phyloP scores from a whole-genome alignment of 495 filamentous ascomycete genomes.

The Parathielavia appendiculata region DNA sequence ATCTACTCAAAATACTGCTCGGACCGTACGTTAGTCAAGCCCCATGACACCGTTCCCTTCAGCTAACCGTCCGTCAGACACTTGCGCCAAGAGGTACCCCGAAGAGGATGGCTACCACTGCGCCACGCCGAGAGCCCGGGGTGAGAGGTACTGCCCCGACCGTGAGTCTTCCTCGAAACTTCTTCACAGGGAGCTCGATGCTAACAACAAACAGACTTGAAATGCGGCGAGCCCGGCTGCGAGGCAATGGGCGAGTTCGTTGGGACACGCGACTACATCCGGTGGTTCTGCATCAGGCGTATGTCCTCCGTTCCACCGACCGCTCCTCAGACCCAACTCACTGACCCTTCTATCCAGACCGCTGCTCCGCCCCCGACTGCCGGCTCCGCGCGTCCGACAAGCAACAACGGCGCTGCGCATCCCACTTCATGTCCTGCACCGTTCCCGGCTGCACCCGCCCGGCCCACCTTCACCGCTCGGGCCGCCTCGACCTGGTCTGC shows the following conservation, averaged over 20 bases:
- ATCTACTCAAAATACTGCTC: conserved; percentile 17
- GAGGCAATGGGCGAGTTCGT: not conserved
- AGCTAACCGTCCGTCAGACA: not conserved
- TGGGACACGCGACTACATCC: not conserved
- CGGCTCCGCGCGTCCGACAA: conserved; percentile 1
- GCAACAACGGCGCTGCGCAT: conserved; percentile 11
- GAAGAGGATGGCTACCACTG: conserved; percentile 11
- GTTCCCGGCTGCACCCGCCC: conserved; percentile 12
- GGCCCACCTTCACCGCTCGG: conserved; percentile 14
- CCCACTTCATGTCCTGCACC: conserved; percentile 11
- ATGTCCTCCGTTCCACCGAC: not conserved
- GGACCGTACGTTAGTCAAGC: not conserved
- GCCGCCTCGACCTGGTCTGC: conserved; percentile 14
- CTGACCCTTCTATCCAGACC: conserved; percentile 1
- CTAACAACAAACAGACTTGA: not conserved
- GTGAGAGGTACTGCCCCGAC: conserved; percentile 9
- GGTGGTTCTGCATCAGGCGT: conserved; percentile 12
- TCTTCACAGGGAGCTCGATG: too few relatives aligned
- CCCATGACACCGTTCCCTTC: not conserved
- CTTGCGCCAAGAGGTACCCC: conserved; percentile 4
- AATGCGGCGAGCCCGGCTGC: conserved; percentile 14
- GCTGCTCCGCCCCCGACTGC: conserved; percentile 13
- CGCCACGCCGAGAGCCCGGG: not conserved
- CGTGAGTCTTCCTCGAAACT: not conserved
- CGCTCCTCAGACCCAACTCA: too few relatives aligned